A percentile compares a stretch with the other conserved stretches of the same genome.
These are phyloP conservation scores for Plasmodium coatneyi DNA, from an alignment of 169 alveolate species.

Conservation along the genomic window DNA sequence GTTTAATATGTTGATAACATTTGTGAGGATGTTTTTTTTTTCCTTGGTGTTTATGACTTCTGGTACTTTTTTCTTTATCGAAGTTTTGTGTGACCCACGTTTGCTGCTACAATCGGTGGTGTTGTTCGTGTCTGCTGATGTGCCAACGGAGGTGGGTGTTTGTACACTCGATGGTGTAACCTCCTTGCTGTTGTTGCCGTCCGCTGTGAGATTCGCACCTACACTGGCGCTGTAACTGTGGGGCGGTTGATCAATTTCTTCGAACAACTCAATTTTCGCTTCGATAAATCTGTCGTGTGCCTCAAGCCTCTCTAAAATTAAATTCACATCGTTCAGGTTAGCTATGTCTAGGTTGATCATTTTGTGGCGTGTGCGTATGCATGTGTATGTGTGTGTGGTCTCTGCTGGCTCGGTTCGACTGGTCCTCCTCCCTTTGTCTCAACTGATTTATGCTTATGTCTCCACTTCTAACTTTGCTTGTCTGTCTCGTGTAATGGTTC, in stretches of 20 bases:
- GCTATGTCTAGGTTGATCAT: slow-evolving; percentile 60
- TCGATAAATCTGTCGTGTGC: slow-evolving; percentile 69
- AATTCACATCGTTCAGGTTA: slow-evolving; percentile 42
- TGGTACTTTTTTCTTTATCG: not conserved
- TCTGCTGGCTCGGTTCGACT: not conserved
- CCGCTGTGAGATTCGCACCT: not conserved
- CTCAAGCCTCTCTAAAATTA: slow-evolving; percentile 55
- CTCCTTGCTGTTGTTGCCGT: not conserved
- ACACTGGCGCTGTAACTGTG: slow-evolving; percentile 7
- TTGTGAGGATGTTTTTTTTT: slow-evolving; percentile 21
- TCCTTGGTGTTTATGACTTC: slow-evolving; percentile 31
- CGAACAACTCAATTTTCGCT: slow-evolving; percentile 60
- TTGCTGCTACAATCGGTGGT: not conserved
- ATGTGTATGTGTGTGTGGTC: not conserved
- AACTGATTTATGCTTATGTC: not conserved
- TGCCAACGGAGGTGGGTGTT: not conserved
- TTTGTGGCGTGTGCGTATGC: not conserved
- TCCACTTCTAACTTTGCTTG: not conserved
- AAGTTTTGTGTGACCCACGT: not conserved
- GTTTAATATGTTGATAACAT: slow-evolving; percentile 70
- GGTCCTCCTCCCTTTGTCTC: not conserved
- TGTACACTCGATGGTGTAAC: not conserved
- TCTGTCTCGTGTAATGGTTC: not conserved
- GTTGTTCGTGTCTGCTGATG: not conserved
- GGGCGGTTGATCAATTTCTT: slow-evolving; percentile 23